These are phyloP conservation scores for Puccinia hordei DNA, from an alignment of 1,284 basidiomycete species.

Conservation along the genomic window DNA sequence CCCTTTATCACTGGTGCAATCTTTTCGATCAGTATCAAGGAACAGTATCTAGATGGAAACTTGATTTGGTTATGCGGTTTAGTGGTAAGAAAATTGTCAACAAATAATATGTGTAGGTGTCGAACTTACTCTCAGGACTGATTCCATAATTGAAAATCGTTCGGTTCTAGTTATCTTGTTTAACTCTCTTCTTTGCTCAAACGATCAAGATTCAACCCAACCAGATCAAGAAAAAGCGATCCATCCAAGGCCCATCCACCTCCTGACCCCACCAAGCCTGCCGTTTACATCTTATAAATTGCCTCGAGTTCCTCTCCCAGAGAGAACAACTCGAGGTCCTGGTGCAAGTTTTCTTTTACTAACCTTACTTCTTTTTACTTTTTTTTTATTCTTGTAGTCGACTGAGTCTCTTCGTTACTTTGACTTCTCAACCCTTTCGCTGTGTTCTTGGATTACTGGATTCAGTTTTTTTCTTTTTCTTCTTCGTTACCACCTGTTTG, in stretches of 20 bases:
- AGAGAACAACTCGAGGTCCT: no score
- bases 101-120: not conserved
- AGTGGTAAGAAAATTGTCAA: slow-evolving; percentile 21
- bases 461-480: no score
- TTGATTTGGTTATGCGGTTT: slow-evolving; percentile 26
- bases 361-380: no score
- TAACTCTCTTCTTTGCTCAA: slow-evolving; percentile 2
- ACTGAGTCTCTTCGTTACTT: no score
- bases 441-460: no score
- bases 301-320: no score
- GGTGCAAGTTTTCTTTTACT: no score
- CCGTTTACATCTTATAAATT: not conserved
- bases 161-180: not conserved
- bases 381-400: no score
- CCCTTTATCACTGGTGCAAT: slow-evolving; percentile 29
- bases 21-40: slow-evolving; percentile 35
- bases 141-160: not conserved
- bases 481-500: no score
- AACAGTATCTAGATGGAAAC: slow-evolving; percentile 36
- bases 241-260: not conserved
- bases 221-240: not conserved
- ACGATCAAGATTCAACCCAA: not conserved
- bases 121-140: not conserved
- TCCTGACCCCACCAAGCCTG: not conserved
- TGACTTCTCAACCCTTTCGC: no score